Evolutionary conservation across 176 grass and related monocot genomes (phyloP).

Genomic region (Oryza rufipogon): DNA sequence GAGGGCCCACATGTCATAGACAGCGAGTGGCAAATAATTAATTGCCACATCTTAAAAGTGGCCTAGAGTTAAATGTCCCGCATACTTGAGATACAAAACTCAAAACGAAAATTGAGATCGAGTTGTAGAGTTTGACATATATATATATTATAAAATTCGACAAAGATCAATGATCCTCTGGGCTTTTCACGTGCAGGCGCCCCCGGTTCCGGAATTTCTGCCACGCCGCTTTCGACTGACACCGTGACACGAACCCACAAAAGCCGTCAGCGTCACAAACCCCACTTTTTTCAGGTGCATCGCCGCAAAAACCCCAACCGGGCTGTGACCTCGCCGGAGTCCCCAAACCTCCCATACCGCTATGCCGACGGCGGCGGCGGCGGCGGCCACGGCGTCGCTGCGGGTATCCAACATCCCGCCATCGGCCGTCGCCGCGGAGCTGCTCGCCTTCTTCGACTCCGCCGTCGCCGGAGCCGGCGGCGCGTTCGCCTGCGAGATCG

Average conservation of each 20-base stretch:
- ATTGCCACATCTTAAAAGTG: too few relatives aligned
- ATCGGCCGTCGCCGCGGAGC: slow-evolving; percentile 64
- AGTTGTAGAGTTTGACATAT: too few relatives aligned
- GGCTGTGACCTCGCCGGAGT: slow-evolving; percentile 19
- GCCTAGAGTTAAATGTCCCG: too few relatives aligned
- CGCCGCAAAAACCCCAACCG: background rate
- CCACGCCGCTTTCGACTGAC: background rate
- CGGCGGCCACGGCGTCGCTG: slow-evolving; percentile 53
- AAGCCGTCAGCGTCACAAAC: background rate
- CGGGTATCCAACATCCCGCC: slow-evolving; percentile 66
- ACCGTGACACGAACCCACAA: background rate
- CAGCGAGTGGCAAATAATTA: too few relatives aligned
- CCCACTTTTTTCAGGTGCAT: background rate
- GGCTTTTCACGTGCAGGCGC: background rate
- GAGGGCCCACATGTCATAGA: too few relatives aligned
- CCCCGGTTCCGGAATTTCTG: background rate
- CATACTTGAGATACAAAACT: too few relatives aligned
- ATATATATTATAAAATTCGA: too few relatives aligned
- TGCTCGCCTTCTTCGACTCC: slow-evolving; percentile 72
- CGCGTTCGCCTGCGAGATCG: slow-evolving; percentile 77
- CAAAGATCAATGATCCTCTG: too few relatives aligned
- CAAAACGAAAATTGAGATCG: too few relatives aligned
- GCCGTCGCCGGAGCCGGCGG: slow-evolving; percentile 41
- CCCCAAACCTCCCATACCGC: background rate
- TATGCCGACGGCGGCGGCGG: slow-evolving; percentile 30